Evolutionary conservation across 78 protist species (phyloP).

Genomic region (Dictyostelium brefeldianum): DNA sequence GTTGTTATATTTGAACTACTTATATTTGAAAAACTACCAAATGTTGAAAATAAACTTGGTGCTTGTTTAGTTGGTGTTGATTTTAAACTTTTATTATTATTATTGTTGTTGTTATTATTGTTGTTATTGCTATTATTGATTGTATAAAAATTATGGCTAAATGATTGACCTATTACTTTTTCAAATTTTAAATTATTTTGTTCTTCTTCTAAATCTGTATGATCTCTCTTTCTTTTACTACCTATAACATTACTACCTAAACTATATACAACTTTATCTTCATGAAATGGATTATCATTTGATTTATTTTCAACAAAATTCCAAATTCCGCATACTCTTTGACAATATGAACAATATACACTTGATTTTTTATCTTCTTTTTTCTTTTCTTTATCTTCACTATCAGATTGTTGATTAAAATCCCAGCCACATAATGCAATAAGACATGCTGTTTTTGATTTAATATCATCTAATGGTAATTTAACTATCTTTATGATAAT

Average conservation of each 20-base stretch:
- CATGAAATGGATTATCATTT: not conserved
- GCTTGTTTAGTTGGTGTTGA: not conserved
- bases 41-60: not conserved
- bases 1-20: not conserved
- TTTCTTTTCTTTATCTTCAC: not conserved
- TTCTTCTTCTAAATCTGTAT: not conserved
- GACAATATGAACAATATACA: conserved; percentile 72
- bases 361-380: conserved; percentile 1
- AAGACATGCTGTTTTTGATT: conserved; percentile 31
- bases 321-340: conserved; percentile 75
- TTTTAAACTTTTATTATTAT: not conserved
- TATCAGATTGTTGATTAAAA: not conserved
- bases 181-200: conserved; percentile 32
- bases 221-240: conserved; percentile 49
- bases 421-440: conserved; percentile 80
- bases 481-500: not conserved
- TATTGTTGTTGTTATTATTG: not conserved
- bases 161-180: conserved; percentile 7
- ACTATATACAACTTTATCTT: not conserved
- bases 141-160: not conserved
- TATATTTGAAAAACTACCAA: not conserved
- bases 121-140: not conserved
- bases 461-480: not conserved
- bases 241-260: not conserved
- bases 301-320: not conserved